Percentiles rank a stretch among this genome's conserved stretches.
phyloP scores from a whole-genome alignment of 2,329 filamentous ascomycete genomes.

The Zymoseptoria passerinii region DNA sequence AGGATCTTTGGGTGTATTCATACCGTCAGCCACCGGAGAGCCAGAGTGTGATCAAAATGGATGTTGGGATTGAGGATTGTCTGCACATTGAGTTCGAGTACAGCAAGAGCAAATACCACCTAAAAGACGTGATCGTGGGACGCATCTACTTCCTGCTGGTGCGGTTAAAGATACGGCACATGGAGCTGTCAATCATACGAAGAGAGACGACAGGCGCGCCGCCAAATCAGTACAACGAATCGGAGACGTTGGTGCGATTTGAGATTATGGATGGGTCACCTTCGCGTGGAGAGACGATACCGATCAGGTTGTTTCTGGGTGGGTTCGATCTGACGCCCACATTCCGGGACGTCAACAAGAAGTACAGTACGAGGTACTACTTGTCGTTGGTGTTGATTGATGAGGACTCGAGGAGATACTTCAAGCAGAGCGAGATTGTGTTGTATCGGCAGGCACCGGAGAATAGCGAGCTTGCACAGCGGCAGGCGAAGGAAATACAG shows the following conservation, averaged over 20 bases:
- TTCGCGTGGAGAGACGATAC: conserved; percentile 86
- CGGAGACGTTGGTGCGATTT: conserved; percentile 92
- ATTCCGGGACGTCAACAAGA: conserved; percentile 99
- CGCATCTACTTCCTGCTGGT: conserved; percentile 97
- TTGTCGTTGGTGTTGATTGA: conserved; percentile 65
- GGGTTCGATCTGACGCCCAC: conserved; percentile 97
- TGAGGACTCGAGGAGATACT: conserved; percentile 87
- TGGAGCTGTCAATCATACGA: conserved; percentile 97
- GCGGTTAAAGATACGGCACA: conserved; percentile 97
- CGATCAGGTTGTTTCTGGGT: conserved; percentile 91
- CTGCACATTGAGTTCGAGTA: conserved; percentile 99
- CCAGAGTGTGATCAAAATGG: conserved; percentile 99
- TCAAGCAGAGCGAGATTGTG: conserved; percentile 98
- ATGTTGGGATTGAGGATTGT: conserved; percentile 98
- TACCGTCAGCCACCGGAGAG: conserved; percentile 97
- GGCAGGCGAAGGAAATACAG: conserved; percentile 39
- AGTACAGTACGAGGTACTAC: conserved; percentile 97
- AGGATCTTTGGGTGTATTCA: conserved; percentile 99
- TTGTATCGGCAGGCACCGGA: conserved; percentile 70
- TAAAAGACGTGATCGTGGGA: conserved; percentile 98
- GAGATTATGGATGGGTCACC: conserved; percentile 99
- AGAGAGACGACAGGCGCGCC: conserved; percentile 93
- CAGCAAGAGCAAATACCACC: conserved; percentile 97
- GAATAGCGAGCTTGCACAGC: conserved; percentile 40
- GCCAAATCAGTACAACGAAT: conserved; percentile 99